These are phyloP conservation scores for Dillenia turbinata DNA, from an alignment of 164 flowering plant genomes.

Conservation along the genomic window DNA sequence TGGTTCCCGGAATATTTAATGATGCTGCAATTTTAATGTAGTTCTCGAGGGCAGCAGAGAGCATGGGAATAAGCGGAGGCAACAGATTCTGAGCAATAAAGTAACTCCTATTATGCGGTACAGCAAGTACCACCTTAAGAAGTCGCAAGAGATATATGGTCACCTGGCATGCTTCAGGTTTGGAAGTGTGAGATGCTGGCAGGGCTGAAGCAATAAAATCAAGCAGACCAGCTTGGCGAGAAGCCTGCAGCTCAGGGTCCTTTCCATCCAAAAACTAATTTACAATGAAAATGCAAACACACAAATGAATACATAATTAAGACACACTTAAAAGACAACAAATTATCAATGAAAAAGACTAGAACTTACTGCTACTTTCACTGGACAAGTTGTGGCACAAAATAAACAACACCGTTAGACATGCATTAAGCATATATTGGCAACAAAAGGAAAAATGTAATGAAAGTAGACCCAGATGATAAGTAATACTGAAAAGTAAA, in stretches of 20 bases:
- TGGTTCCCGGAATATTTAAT: constrained; percentile 38
- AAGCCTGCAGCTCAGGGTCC: constrained; percentile 82
- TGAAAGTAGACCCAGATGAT: no score
- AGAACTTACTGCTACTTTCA: no score
- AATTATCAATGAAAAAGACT: background rate
- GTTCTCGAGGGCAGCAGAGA: constrained; percentile 87
- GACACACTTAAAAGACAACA: constrained; percentile 2
- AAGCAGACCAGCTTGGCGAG: constrained; percentile 90
- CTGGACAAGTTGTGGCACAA: no score
- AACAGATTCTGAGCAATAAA: constrained; percentile 88
- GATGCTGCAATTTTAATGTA: constrained; percentile 87
- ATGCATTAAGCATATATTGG: no score
- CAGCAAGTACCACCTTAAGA: constrained; percentile 57
- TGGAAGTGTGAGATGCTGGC: constrained; percentile 93
- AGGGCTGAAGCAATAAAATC: constrained; percentile 92
- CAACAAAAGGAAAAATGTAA: no score
- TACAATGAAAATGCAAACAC: constrained; percentile 11
- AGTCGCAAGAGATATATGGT: constrained; percentile 72
- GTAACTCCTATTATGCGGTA: constrained; percentile 71
- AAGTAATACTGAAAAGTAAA: no score
- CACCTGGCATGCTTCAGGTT: constrained; percentile 90
- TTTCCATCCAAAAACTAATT: constrained; percentile 80
- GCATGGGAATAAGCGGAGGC: constrained; percentile 89
- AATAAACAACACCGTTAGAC: no score
- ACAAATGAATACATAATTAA: constrained; percentile 4